These are phyloP conservation scores for Phialocephala sp. DNA, from an alignment of 2,329 filamentous ascomycete genomes.

Conservation along the genomic window DNA sequence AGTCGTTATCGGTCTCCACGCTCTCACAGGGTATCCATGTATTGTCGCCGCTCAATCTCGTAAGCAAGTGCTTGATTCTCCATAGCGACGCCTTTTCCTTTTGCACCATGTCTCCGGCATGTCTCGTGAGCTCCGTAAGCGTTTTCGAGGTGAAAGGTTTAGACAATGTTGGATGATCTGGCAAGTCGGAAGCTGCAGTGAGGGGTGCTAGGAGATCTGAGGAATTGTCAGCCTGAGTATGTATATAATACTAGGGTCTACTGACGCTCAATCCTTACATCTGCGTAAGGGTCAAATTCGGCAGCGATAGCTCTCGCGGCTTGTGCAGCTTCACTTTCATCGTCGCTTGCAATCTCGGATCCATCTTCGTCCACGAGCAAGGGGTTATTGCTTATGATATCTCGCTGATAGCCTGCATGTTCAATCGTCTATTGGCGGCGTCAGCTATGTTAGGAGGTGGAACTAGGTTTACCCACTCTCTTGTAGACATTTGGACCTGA, in stretches of 20 bases:
- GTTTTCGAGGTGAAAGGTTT: slow-evolving; percentile 76
- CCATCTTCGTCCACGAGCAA: slow-evolving; percentile 78
- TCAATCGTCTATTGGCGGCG: slow-evolving; percentile 64
- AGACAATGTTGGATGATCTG: slow-evolving; percentile 75
- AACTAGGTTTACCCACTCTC: slow-evolving; percentile 57
- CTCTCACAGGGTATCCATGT: slow-evolving; percentile 67
- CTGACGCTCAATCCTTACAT: slow-evolving; percentile 73
- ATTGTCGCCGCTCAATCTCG: slow-evolving; percentile 75
- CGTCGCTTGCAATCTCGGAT: slow-evolving; percentile 75
- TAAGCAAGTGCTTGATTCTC: slow-evolving; percentile 76
- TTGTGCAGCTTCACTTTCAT: slow-evolving; percentile 67
- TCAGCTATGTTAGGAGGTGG: slow-evolving; percentile 27
- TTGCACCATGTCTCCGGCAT: slow-evolving; percentile 73
- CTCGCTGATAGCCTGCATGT: slow-evolving; percentile 73
- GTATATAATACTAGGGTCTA: slow-evolving; percentile 25
- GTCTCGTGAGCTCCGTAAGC: slow-evolving; percentile 71
- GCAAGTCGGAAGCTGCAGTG: slow-evolving; percentile 75
- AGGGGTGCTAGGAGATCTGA: slow-evolving; percentile 76
- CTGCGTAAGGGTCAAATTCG: slow-evolving; percentile 76
- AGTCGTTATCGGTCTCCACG: slow-evolving; percentile 62
- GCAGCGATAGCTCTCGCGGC: slow-evolving; percentile 67
- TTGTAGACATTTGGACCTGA: slow-evolving; percentile 72
- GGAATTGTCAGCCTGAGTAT: slow-evolving; percentile 1
- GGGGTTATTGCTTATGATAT: slow-evolving; percentile 77
- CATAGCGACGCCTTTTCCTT: slow-evolving; percentile 76